Conservation (phyloP, 352 stramenopile species). For the Pythium myriotylum region DNA sequence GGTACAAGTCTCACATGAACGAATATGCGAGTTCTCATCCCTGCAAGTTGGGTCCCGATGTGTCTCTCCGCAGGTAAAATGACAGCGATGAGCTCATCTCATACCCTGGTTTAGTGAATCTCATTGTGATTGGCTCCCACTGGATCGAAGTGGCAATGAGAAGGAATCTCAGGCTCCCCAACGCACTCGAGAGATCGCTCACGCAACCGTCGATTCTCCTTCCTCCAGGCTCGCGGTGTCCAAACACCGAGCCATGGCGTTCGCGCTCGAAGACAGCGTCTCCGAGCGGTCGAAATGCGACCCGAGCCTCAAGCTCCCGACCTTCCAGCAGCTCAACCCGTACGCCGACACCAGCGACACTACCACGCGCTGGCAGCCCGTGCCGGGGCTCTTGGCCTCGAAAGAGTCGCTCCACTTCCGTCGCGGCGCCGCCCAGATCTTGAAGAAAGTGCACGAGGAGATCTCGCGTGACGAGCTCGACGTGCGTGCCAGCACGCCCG, state of each 20-base stretch:
- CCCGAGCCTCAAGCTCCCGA: slow-evolving; percentile 88
- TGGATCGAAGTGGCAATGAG: too few species aligned
- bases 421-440: slow-evolving; percentile 64
- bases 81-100: too few species aligned
- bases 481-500: slow-evolving; percentile 84
- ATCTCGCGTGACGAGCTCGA: slow-evolving; percentile 83
- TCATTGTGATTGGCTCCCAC: too few species aligned
- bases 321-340: slow-evolving; percentile 77
- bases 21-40: too few species aligned
- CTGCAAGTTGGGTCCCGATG: too few species aligned
- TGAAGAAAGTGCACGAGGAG: slow-evolving; percentile 80
- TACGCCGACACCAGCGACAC: slow-evolving; percentile 46
- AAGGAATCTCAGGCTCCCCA: too few species aligned
- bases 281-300: slow-evolving; percentile 51
- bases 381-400: slow-evolving; percentile 71
- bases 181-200: background rate
- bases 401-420: slow-evolving; percentile 85
- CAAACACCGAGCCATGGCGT: slow-evolving; percentile 14
- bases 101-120: background rate
- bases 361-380: slow-evolving; percentile 69
- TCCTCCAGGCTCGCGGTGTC: slow-evolving; percentile 16
- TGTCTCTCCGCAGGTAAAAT: too few species aligned
- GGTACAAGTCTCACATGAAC: too few species aligned
- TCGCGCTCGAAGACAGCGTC: slow-evolving; percentile 24
- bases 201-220: background rate